Conservation (phyloP, 169 alveolate species). For the Plasmodium coatneyi region DNA sequence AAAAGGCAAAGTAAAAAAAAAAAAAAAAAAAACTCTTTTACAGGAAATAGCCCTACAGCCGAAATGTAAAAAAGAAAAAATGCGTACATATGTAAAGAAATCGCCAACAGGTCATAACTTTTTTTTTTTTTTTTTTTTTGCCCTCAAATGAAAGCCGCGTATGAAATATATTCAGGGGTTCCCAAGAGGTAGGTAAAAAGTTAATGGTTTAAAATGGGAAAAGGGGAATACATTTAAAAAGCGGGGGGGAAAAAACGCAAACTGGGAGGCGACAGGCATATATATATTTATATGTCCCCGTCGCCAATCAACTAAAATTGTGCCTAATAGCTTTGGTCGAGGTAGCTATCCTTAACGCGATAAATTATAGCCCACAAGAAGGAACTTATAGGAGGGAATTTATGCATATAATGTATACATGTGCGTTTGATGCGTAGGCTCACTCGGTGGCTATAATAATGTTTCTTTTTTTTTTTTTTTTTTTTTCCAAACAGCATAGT, state of each 20-base stretch:
- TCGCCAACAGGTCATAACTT: neutral
- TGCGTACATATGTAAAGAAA: neutral
- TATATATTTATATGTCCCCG: neutral
- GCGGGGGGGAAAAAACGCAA: neutral
- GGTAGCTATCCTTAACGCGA: neutral
- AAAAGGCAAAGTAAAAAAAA: neutral
- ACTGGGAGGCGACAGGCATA: neutral
- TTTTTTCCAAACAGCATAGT: neutral
- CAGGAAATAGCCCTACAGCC: neutral
- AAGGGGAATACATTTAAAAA: neutral
- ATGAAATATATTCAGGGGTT: neutral
- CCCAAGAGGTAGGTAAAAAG: neutral
- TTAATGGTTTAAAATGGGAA: neutral
- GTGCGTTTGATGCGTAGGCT: neutral
- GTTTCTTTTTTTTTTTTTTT: no score
- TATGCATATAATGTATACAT: neutral
- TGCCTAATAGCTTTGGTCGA: neutral
- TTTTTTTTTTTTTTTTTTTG: no score
- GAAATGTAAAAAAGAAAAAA: neutral
- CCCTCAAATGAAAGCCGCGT: neutral
- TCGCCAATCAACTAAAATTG: neutral
- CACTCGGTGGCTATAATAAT: neutral
- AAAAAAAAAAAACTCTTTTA: neutral
- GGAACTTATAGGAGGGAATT: neutral
- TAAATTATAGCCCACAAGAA: neutral